phyloP scores from a whole-genome alignment of 371 early-diverging fungal species.

The Basidiobolus meristosporus region DNA sequence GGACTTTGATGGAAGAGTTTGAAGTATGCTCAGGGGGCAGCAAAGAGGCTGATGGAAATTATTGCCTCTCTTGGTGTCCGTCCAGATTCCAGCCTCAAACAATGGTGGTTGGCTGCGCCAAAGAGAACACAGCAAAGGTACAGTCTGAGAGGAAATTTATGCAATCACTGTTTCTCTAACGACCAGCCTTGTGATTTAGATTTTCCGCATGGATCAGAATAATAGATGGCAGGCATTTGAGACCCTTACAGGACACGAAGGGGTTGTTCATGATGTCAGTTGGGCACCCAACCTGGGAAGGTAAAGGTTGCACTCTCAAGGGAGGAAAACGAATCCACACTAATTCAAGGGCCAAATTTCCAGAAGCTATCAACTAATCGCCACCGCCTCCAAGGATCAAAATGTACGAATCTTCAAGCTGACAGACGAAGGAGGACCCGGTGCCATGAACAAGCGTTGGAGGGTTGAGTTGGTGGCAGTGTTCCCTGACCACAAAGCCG shows the following conservation, averaged over 20 bases:
- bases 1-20: constrained; percentile 63
- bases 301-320: constrained; percentile 6
- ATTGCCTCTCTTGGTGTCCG: constrained; percentile 80
- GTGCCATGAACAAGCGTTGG: constrained; percentile 9
- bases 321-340: background rate
- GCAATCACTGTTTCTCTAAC: too few relatives aligned
- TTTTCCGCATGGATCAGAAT: constrained; percentile 34
- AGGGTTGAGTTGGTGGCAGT: constrained; percentile 33
- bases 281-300: constrained; percentile 81
- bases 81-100: constrained; percentile 53
- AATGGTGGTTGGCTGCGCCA: constrained; percentile 78
- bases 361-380: constrained; percentile 74
- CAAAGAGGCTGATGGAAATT: constrained; percentile 33
- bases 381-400: constrained; percentile 76
- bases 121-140: constrained; percentile 56
- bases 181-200: constrained; percentile 10
- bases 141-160: too few relatives aligned
- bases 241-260: constrained; percentile 38
- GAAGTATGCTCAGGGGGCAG: constrained; percentile 13
- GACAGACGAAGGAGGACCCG: constrained; percentile 18
- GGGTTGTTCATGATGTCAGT: constrained; percentile 55
- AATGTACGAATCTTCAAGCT: constrained; percentile 72
- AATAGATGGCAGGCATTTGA: constrained; percentile 48
- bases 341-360: constrained; percentile 1
- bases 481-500: constrained; percentile 47